Evolutionary conservation across 306 rosid species (phyloP), one percentile per base, ranked within the genome.

Genomic region (Castanospermum australe): DNA sequence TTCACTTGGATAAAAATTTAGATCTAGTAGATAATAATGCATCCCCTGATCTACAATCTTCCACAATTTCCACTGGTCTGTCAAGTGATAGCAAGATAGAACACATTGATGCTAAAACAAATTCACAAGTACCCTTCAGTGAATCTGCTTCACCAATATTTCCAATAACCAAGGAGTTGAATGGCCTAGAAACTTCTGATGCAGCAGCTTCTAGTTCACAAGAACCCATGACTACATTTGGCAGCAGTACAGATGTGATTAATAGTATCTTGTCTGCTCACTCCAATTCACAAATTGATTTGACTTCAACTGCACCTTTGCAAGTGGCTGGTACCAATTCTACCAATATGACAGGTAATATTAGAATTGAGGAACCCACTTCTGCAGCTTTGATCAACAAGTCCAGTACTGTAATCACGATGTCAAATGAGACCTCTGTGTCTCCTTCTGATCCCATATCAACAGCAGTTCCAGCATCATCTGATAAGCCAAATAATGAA

Each of bases 381-480:
- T 76, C 84, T 66, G 51, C 4, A 28, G 82, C 25, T 45, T 84
- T 48, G 17, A 42, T 39, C 33, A 74, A 82, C 78, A 80, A 66
- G 63, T 83, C 91, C 8, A 57, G 55, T 71, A n/a, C 57, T 24
- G 60, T 54, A 36, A 67, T 57, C 67, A 75, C 75, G 41, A 41
- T 83, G 52, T 54, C 87, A 33, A 83, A 86, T 50, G 87, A 80
- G 59, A 64, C 76, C 35, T 41, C 79, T 12, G 12, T 5, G 33
- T 24, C 76, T 83, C 65, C 81, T 44, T 74, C 77, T 30, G 89
- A 75, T 77, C 71, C 83, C 71, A 81, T 73, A 35, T 67, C 89
- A 25, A 86, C 75, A 24, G 41, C 63, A 50, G 61, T 30, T 41
- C 87, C 73, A 36, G 55, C 62, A 78, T 56, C 84, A 60, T 68